Conservation (phyloP, 441 rosid genomes). For the Cnidoscolus chayamansa region DNA sequence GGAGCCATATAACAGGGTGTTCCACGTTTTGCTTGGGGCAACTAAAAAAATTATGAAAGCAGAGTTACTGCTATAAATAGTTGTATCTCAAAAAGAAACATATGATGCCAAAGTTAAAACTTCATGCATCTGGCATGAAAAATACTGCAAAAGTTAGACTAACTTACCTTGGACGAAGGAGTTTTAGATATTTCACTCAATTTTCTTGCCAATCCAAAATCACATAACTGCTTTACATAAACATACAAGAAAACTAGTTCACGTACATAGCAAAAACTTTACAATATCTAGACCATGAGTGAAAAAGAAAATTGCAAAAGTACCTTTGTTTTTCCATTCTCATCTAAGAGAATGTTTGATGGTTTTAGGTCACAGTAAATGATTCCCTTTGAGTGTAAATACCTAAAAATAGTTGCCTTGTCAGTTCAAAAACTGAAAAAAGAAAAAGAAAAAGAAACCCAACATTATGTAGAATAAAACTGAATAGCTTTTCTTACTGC, state of each 20-base stretch:
- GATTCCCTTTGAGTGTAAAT: conserved; percentile 82
- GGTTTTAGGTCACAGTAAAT: conserved; percentile 95
- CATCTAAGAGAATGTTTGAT: conserved; percentile 89
- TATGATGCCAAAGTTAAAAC: conserved; percentile 8
- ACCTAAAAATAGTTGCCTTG: conserved; percentile 40
- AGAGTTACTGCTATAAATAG: conserved; percentile 14
- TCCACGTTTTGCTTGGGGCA: conserved; percentile 93
- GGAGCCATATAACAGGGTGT: conserved; percentile 99
- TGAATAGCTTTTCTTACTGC: conserved; percentile 13
- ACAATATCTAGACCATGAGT: conserved; percentile 8
- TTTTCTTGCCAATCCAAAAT: conserved; percentile 91
- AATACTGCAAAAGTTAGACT: conserved; percentile 8
- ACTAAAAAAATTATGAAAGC: conserved; percentile 31
- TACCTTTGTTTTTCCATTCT: conserved; percentile 89
- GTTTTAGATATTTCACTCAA: conserved; percentile 70
- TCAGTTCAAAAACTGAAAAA: conserved; percentile 23
- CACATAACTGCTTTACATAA: conserved; percentile 74
- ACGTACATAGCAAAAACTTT: conserved; percentile 16
- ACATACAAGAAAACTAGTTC: conserved; percentile 10
- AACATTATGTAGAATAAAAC: background rate
- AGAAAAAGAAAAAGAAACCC: conserved; percentile 11
- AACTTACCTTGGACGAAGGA: conserved; percentile 62
- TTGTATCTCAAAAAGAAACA: background rate
- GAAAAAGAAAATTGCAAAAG: conserved; percentile 3
- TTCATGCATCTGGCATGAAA: background rate